Evolutionary conservation across 2,329 filamentous ascomycete species (phyloP).

Genomic region (Colletotrichum sp.): DNA sequence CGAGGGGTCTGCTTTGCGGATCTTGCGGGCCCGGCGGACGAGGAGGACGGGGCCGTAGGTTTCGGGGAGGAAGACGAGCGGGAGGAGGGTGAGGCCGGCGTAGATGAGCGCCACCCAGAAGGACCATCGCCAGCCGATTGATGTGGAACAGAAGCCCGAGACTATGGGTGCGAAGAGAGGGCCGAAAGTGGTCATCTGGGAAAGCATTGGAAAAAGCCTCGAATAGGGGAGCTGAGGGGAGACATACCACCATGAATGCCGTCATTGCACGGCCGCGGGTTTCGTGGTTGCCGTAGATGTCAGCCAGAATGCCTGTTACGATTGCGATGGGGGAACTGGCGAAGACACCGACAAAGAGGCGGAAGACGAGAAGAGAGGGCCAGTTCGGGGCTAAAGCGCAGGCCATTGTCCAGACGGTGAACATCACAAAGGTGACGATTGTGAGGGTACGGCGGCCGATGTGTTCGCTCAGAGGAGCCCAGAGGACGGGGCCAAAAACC

Average conservation of each 20-base stretch:
- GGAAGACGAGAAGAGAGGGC: slow-evolving; percentile 57
- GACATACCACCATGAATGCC: slow-evolving; percentile 64
- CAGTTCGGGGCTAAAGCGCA: slow-evolving; percentile 60
- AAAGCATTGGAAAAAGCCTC: fast-evolving
- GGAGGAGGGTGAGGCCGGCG: slow-evolving; percentile 64
- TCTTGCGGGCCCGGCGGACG: slow-evolving; percentile 56
- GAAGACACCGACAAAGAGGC: slow-evolving; percentile 57
- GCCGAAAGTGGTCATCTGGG: slow-evolving; percentile 66
- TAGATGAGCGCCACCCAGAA: slow-evolving; percentile 76
- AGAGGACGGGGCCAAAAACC: slow-evolving; percentile 59
- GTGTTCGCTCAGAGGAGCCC: slow-evolving; percentile 71
- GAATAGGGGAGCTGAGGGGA: neutral
- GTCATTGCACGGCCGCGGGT: slow-evolving; percentile 65
- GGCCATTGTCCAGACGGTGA: slow-evolving; percentile 58
- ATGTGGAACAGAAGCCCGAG: slow-evolving; percentile 63
- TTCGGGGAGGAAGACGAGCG: slow-evolving; percentile 70
- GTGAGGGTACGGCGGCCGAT: slow-evolving; percentile 59
- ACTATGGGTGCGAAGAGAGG: slow-evolving; percentile 71
- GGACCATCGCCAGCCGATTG: slow-evolving; percentile 71
- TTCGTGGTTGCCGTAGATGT: slow-evolving; percentile 64
- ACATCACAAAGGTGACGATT: slow-evolving; percentile 50
- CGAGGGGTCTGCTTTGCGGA: slow-evolving; percentile 61
- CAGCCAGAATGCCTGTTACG: slow-evolving; percentile 68
- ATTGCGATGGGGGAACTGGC: slow-evolving; percentile 66
- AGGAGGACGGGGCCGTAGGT: slow-evolving; percentile 66